Evolutionary conservation across 2,329 filamentous ascomycete species (phyloP), one percentile per base, ranked within the genome.

Genomic region (Cladosporium sp.): DNA sequence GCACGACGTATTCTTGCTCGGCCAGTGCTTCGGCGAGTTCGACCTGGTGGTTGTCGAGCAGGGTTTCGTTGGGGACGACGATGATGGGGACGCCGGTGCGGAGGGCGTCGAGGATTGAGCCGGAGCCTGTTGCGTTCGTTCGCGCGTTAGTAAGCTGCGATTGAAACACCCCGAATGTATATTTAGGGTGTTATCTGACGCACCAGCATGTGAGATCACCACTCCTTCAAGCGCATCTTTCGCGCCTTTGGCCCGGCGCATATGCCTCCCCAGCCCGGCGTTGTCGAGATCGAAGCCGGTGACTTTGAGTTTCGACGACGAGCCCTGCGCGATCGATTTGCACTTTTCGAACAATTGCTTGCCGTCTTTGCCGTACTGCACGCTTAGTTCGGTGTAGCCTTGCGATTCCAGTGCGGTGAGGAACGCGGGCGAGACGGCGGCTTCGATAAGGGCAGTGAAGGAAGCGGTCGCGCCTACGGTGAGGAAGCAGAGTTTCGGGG

Each of bases 391-490:
- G 0, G 89, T 92, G 78, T 91, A 97, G 54, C 84, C 84, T 12
- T 85, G 77, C 2, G 80, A 73, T 12, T 77, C 74, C 14, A 98
- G 84, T 5, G 84, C 82, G 6, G 81, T 71, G 68, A 96, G 82
- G 74, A 95, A 93, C 0, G 77, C 72, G 0, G 84, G 79, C 21
- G 84, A 80, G 6, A 96, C 80, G 12, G 90, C 86, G 36, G 89
- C 86, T 52, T 84, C 79, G 65, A 97, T 85, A 2, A 99, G 86
- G 7, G 83, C 78, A 62, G 85, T 83, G 79, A 99, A 99, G 24
- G 90, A 87, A 18, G 93, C 93, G 0, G 94, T 99, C 6, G 95
- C 94, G 65, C 95, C 95, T 34, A 97, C 90, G 0, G 95, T 98
- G 65, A 97, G 90, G 71, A 99, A 91, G 76, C 92, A 95, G 63